These are phyloP conservation scores for Blastobotrys muscicola DNA, from an alignment of 805 yeast genomes.

Conservation along the genomic window DNA sequence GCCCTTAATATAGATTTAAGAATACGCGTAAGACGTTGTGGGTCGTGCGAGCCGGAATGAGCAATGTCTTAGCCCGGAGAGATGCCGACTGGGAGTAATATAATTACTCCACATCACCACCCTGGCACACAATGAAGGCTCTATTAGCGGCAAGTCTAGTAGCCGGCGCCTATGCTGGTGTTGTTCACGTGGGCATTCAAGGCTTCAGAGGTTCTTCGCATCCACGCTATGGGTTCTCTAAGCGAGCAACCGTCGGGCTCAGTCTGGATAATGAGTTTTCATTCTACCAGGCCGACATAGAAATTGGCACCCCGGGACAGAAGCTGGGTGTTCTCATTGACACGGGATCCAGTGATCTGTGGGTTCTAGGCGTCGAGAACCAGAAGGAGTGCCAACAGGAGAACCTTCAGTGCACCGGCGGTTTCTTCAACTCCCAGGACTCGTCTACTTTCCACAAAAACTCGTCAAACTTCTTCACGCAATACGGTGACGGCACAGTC, in stretches of 20 bases:
- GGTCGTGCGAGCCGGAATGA: no score
- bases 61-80: no score
- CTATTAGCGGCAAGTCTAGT: no score
- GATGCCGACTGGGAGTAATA: no score
- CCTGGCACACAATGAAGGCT: no score
- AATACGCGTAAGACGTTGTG: no score
- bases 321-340: slow-evolving; percentile 48
- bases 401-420: slow-evolving; percentile 17
- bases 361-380: slow-evolving; percentile 46
- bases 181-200: no score
- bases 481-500: slow-evolving; percentile 36
- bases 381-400: slow-evolving; percentile 34
- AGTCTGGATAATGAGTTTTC: slow-evolving; percentile 1
- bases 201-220: no score
- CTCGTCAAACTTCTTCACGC: slow-evolving; percentile 19
- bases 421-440: slow-evolving; percentile 22
- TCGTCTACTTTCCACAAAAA: slow-evolving; percentile 23
- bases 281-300: slow-evolving; percentile 24
- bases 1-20: no score
- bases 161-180: no score
- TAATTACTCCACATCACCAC: no score
- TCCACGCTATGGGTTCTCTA: no score
- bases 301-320: slow-evolving; percentile 51
- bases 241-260: neutral
- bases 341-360: slow-evolving; percentile 70